Evolutionary conservation across 1,284 basidiomycete genomes (phyloP), one percentile per base, ranked within the genome.

Genomic region (Volvariella surrecta): DNA sequence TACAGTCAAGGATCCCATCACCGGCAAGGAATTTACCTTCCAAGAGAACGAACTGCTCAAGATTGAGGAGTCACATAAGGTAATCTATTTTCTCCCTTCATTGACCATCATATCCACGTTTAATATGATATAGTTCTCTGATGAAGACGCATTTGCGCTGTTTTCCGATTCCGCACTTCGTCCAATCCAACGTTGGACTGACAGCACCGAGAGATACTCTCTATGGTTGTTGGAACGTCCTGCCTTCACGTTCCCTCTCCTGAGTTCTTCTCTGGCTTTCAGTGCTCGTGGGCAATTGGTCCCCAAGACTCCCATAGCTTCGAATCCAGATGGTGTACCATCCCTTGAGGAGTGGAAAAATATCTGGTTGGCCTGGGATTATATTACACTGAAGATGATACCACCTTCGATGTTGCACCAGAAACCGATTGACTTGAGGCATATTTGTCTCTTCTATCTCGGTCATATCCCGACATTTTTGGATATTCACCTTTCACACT

Each of bases 191-290:
- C 78, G 83, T 31, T 99, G 93, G 94, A 82, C 71, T 39, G 89
- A 93, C 52, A 73, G 71, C 39, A 65, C 75, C 24, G 71, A 72
- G 1, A 77, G 78, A 38, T 96, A 96, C 61, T 87, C 89, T 1
- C 65, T 98, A 21, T 97, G 90, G 87, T 74, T 98, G 1, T 73
- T 98, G 19, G 92, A 97, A 61, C 81, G 90, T 17, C 89, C 93
- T 1, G 63, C 75, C 0, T 90, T 95, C 64, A 62, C 64, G 31
- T 94, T 95, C 66, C 79, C 78, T 35, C 64, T 76, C 0, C 59
- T 82, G 1, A 54, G 60, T 8, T 60, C 67, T 3, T 64, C 65
- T 11, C 39, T 38, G 17, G 37, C 57, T 41, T 44, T 49, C 47
- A 48, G 60, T 48, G 41, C 59, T 47, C 42, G 53, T 38, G 43